A percentile compares a stretch with the other conserved stretches of the same genome.
These are phyloP conservation scores for Pythium volutum DNA, from an alignment of 352 stramenopile species.

Conservation along the genomic window DNA sequence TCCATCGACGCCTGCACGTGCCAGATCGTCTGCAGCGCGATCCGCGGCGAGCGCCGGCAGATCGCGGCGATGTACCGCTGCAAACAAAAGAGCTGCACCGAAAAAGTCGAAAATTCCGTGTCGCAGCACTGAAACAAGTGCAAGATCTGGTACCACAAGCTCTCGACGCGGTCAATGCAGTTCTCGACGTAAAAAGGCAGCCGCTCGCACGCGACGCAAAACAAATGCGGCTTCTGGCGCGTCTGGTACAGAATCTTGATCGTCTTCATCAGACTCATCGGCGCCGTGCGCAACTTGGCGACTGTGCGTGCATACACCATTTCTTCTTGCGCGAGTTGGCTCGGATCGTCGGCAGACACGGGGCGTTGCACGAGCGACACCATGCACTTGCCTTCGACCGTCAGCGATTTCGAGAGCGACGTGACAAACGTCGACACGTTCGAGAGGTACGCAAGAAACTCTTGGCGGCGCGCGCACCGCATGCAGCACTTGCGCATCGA, in stretches of 20 bases:
- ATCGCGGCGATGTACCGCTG: slow-evolving; percentile 68
- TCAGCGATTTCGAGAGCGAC: slow-evolving; percentile 28
- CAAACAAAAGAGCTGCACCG: slow-evolving; percentile 62
- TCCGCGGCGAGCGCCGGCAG: slow-evolving; percentile 61
- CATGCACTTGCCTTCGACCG: slow-evolving; percentile 10
- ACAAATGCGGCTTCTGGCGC: slow-evolving; percentile 59
- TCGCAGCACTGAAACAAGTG: slow-evolving; percentile 77
- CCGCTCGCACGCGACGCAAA: slow-evolving; percentile 58
- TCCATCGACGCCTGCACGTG: slow-evolving; percentile 64
- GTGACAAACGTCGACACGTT: slow-evolving; percentile 35
- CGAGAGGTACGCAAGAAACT: slow-evolving; percentile 51
- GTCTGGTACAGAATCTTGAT: slow-evolving; percentile 84
- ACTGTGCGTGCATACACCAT: slow-evolving; percentile 43
- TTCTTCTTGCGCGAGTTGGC: slow-evolving; percentile 10
- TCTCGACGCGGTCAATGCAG: slow-evolving; percentile 70
- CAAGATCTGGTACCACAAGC: slow-evolving; percentile 77
- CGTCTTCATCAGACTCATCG: slow-evolving; percentile 75
- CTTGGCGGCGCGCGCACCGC: slow-evolving; percentile 48
- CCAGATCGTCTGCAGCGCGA: slow-evolving; percentile 80
- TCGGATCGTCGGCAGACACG: neutral
- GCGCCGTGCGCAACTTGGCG: slow-evolving; percentile 43
- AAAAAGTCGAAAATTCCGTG: slow-evolving; percentile 39
- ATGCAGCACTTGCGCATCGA: slow-evolving; percentile 45
- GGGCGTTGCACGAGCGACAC: slow-evolving; percentile 18
- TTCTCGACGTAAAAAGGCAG: slow-evolving; percentile 75